A percentile compares a stretch with the other conserved stretches of the same genome.
These are phyloP conservation scores for Phytophthora pseudosyringae DNA, from an alignment of 352 stramenopile species.

Conservation along the genomic window DNA sequence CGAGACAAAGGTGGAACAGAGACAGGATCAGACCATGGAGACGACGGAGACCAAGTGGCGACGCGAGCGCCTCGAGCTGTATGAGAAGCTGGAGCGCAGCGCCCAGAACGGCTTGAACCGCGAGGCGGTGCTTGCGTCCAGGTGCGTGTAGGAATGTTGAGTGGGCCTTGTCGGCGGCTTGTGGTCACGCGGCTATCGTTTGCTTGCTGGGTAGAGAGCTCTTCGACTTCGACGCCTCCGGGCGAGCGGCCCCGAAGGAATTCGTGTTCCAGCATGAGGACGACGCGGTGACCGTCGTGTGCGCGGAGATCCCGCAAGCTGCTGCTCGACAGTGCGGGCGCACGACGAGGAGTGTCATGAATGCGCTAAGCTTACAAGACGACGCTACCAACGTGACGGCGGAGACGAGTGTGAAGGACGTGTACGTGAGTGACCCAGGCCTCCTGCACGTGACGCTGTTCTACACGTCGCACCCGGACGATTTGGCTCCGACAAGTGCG, in stretches of 20 bases:
- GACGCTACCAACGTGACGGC: neutral
- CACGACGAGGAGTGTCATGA: constrained; percentile 42
- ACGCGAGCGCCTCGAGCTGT: constrained; percentile 33
- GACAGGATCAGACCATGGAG: constrained; percentile 23
- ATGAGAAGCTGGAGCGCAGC: constrained; percentile 34
- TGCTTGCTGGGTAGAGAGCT: constrained; percentile 26
- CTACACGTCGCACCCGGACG: constrained; percentile 69
- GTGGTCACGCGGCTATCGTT: too few species aligned
- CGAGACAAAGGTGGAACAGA: constrained; percentile 19
- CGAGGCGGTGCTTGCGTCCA: constrained; percentile 36
- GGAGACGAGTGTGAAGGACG: constrained; percentile 21
- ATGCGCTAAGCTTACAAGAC: constrained; percentile 20
- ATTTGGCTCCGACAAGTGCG: constrained; percentile 37
- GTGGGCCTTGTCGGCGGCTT: too few species aligned
- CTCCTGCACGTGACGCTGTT: constrained; percentile 79
- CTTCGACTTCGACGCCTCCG: constrained; percentile 31
- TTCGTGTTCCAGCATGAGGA: constrained; percentile 44
- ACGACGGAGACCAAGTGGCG: constrained; percentile 41
- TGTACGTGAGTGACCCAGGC: constrained; percentile 60
- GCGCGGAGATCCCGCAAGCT: constrained; percentile 42
- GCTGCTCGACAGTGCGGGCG: constrained; percentile 32
- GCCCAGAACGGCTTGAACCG: constrained; percentile 36
- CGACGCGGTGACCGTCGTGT: constrained; percentile 50
- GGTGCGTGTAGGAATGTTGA: constrained; percentile 11
- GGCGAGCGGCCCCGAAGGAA: constrained; percentile 41